These are phyloP conservation scores for Kandelia obovata DNA, from an alignment of 345 rosid species.

Conservation along the genomic window DNA sequence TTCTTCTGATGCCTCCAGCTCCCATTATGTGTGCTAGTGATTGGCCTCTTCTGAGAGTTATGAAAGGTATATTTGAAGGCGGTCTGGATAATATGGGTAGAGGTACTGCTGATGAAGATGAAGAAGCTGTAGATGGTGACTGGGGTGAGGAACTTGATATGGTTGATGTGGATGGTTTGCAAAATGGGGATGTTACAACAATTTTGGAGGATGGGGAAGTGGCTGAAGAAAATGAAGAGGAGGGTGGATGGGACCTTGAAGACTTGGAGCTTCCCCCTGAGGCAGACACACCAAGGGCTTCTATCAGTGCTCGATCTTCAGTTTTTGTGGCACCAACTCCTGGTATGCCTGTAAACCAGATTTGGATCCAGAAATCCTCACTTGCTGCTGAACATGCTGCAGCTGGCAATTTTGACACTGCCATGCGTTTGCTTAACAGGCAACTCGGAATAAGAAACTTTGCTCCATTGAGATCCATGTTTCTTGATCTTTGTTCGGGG, in stretches of 20 bases:
- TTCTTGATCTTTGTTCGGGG: slow-evolving; percentile 68
- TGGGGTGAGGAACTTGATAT: slow-evolving; percentile 89
- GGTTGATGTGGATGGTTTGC: slow-evolving; percentile 59
- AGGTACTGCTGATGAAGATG: slow-evolving; percentile 63
- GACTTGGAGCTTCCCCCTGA: slow-evolving; percentile 89
- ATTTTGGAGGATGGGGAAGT: slow-evolving; percentile 63
- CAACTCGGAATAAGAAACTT: slow-evolving; percentile 89
- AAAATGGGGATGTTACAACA: slow-evolving; percentile 54
- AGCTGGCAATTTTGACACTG: slow-evolving; percentile 88
- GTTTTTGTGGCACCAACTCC: slow-evolving; percentile 78
- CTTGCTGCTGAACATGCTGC: slow-evolving; percentile 93
- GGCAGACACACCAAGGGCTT: slow-evolving; percentile 67
- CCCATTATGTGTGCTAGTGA: slow-evolving; percentile 82
- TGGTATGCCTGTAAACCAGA: slow-evolving; percentile 86
- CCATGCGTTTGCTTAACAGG: slow-evolving; percentile 83
- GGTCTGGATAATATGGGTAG: slow-evolving; percentile 59
- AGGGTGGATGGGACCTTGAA: slow-evolving; percentile 94
- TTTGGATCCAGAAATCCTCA: slow-evolving; percentile 83
- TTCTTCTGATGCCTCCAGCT: slow-evolving; percentile 75
- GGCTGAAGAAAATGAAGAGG: slow-evolving; percentile 64
- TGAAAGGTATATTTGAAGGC: slow-evolving; percentile 92
- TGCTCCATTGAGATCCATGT: slow-evolving; percentile 62
- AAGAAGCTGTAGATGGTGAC: slow-evolving; percentile 65
- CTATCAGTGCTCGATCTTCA: slow-evolving; percentile 53
- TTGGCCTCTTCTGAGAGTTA: slow-evolving; percentile 94